A percentile compares a stretch with the other conserved stretches of the same genome.
These are phyloP conservation scores for Pseudozyma thailandica DNA, from an alignment of 1,284 basidiomycete genomes.

Conservation along the genomic window DNA sequence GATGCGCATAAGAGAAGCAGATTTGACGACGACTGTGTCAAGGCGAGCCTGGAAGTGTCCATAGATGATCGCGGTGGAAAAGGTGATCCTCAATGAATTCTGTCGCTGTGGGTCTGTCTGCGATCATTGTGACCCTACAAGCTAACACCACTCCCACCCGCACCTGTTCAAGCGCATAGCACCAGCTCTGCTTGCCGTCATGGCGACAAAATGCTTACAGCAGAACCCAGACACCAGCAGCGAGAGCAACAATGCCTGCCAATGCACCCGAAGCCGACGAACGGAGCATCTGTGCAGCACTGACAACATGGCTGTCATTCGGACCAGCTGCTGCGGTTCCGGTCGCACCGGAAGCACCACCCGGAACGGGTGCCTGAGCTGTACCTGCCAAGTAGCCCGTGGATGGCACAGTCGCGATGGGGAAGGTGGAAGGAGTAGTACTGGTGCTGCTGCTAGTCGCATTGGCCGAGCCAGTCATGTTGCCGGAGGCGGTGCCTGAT, in stretches of 20 bases:
- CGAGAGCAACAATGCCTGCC: conserved; percentile 29
- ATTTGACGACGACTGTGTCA: no score
- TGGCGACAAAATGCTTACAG: conserved; percentile 17
- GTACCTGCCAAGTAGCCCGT: conserved; percentile 47
- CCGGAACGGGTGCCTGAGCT: conserved; percentile 38
- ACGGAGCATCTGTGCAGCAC: conserved; percentile 21
- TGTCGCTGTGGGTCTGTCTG: no score
- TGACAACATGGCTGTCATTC: conserved; percentile 39
- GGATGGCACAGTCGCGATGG: conserved; percentile 36
- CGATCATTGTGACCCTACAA: no score
- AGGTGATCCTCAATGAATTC: no score
- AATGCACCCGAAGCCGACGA: conserved; percentile 15
- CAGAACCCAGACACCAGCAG: conserved; percentile 27
- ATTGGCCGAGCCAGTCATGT: conserved; percentile 28
- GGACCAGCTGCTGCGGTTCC: conserved; percentile 30
- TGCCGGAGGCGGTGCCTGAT: conserved; percentile 7
- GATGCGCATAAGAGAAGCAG: no score
- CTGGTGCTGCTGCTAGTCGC: conserved; percentile 32
- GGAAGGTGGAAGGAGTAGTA: conserved; percentile 46
- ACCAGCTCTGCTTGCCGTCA: background rate
- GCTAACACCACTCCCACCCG: no score
- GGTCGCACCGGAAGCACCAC: conserved; percentile 15
- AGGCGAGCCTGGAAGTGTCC: no score
- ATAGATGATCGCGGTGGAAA: no score
- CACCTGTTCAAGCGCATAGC: no score